Evolutionary conservation across 2,329 filamentous ascomycete genomes (phyloP), one percentile per base, ranked within the genome.

Genomic region (Ophiostoma tasmaniense): DNA sequence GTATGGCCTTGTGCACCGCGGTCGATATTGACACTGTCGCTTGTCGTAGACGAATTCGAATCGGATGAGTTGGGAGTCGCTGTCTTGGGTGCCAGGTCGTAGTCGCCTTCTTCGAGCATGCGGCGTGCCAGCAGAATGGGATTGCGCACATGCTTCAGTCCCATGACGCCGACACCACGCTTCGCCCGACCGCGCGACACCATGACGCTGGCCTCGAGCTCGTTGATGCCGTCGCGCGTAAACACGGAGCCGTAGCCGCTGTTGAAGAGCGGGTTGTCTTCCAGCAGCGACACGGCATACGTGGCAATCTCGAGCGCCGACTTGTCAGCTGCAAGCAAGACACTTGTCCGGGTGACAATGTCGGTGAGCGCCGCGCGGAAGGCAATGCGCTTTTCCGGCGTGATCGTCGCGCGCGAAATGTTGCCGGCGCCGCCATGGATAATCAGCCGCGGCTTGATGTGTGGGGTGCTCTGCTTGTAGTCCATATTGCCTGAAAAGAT

Each of bases 151-250:
- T 83, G 86, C 6, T 83, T 84, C 17, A 96, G 77, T 2, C 91
- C 86, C 80, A 91, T 91, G 6, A 92, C 87, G 2, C 91, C 91
- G 0, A 91, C 90, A 20, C 88, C 92, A 45, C 91, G 86, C 81
- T 96, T 97, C 55, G 87, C 84, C 69, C 82, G 81, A 0, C 89
- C 90, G 35, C 83, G 83, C 1, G 89, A 90, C 0, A 96, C 90
- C 92, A 96, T 96, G 67, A 96, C 86, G 10, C 88, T 91, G 1
- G 91, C 91, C 79, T 97, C 93, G 71, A 96, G 87, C 80, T 97
- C 91, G 76, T 93, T 93, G 71, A 88, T 85, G 22, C 93, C 93
- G 73, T 90, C 88, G 66, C 89, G 87, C 0, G 92, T 96, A 78
- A 96, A 97, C 25, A 96, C 92, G 66, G 92, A 91, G 67, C 93